Evolutionary conservation across 768 basidiomycete genomes (phyloP).

Genomic region (Galerina marginata): DNA sequence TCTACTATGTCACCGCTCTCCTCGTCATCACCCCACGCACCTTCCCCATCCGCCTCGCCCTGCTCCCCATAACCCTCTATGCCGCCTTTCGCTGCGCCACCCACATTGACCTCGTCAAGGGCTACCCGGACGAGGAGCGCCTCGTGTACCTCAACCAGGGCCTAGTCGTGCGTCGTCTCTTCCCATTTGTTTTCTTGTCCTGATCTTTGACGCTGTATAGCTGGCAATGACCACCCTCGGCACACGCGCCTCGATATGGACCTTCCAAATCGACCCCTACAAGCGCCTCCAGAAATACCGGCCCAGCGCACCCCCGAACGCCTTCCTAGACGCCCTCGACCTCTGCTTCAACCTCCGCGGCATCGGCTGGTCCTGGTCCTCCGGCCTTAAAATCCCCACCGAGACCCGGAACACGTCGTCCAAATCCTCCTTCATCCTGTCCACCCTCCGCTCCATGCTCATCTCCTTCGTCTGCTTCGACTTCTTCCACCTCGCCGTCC

Average conservation of each 20-base stretch:
- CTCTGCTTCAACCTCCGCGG: conserved; percentile 59
- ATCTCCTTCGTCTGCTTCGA: conserved; percentile 48
- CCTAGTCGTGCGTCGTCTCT: conserved; percentile 41
- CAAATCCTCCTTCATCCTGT: conserved; percentile 39
- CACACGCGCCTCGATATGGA: conserved; percentile 49
- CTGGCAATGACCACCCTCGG: conserved; percentile 39
- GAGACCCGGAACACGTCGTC: conserved; percentile 48
- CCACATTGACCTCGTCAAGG: conserved; percentile 45
- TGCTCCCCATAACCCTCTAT: conserved; percentile 56
- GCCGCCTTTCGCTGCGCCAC: conserved; percentile 47
- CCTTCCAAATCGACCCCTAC: conserved; percentile 41
- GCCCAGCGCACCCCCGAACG: conserved; percentile 7
- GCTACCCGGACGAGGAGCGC: conserved; percentile 34
- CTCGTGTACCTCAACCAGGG: conserved; percentile 50
- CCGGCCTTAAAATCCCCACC: conserved; percentile 43
- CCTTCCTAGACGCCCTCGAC: conserved; percentile 51
- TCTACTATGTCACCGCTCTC: conserved; percentile 57
- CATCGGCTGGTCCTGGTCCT: conserved; percentile 65
- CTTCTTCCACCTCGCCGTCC: conserved; percentile 47
- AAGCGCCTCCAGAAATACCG: conserved; percentile 27
- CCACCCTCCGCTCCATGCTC: conserved; percentile 39
- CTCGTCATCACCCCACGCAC: conserved; percentile 57
- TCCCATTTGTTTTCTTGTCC: background rate
- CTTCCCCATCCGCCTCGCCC: conserved; percentile 44
- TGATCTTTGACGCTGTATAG: conserved; percentile 29